These are phyloP conservation scores for Brassica hybrid DNA, from an alignment of 441 rosid species.

Conservation along the genomic window DNA sequence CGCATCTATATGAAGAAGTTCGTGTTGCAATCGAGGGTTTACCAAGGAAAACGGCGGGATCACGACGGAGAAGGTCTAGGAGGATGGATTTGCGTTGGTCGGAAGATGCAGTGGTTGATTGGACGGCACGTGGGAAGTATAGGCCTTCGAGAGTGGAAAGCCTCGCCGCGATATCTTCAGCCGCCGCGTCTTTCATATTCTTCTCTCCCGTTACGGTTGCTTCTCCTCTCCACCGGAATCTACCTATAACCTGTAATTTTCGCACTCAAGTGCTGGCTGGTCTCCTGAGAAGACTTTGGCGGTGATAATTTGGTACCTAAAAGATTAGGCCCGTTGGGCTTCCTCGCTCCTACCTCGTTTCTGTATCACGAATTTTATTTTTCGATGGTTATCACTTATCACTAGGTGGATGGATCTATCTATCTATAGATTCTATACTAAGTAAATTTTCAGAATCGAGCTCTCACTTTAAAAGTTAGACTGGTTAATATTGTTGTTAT, in stretches of 20 bases:
- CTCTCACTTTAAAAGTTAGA: no score
- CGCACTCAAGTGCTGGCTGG: neutral
- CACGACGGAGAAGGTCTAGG: slow-evolving; percentile 83
- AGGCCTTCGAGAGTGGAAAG: slow-evolving; percentile 70
- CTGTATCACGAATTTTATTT: neutral
- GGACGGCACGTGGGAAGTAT: slow-evolving; percentile 85
- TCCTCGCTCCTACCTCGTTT: neutral
- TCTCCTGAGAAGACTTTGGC: slow-evolving; percentile 18
- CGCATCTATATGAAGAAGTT: neutral
- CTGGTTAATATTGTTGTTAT: no score
- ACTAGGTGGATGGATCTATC: neutral
- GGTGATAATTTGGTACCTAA: slow-evolving; percentile 2
- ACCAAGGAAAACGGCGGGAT: slow-evolving; percentile 88
- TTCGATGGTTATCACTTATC: neutral
- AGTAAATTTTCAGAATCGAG: no score
- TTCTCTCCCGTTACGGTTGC: neutral
- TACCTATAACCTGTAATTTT: neutral
- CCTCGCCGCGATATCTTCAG: slow-evolving; percentile 66
- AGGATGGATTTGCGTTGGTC: slow-evolving; percentile 79
- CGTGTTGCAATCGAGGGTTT: neutral
- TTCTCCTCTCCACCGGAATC: neutral
- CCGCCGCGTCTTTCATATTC: slow-evolving; percentile 47
- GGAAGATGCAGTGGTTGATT: slow-evolving; percentile 53
- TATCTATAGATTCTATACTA: no score
- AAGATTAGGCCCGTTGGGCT: slow-evolving; percentile 16